These are phyloP conservation scores for Hemerocallis citrina DNA, from an alignment of 106 monocot species.

Conservation along the genomic window DNA sequence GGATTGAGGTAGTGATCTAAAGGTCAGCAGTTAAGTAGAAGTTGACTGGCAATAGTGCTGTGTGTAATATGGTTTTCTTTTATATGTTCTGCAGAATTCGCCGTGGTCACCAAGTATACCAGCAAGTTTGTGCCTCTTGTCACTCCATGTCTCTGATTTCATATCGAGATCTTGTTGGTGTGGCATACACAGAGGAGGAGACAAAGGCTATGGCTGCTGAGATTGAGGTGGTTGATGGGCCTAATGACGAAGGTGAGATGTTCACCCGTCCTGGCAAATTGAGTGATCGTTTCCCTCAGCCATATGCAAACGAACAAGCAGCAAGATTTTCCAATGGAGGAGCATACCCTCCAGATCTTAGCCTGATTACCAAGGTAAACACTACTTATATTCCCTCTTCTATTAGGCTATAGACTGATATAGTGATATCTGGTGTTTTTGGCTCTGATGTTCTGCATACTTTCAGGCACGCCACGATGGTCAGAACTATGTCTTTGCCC, in stretches of 20 bases:
- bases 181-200: conserved; percentile 88
- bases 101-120: conserved; percentile 74
- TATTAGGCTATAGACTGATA: no score
- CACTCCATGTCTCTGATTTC: conserved; percentile 73
- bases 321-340: conserved; percentile 75
- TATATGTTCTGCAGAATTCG: conserved; percentile 50
- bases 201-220: conserved; percentile 85
- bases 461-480: conserved; percentile 83
- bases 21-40: no score
- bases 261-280: conserved; percentile 62
- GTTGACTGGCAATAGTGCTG: no score
- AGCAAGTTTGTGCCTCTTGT: conserved; percentile 62
- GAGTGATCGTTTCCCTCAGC: conserved; percentile 65
- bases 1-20: no score
- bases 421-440: not conserved
- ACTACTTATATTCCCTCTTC: no score
- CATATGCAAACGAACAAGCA: conserved; percentile 70
- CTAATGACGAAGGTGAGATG: conserved; percentile 79
- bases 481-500: conserved; percentile 85
- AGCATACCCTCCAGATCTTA: conserved; percentile 71
- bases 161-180: conserved; percentile 79
- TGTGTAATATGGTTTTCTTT: no score
- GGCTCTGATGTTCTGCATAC: not conserved
- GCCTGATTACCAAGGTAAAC: conserved; percentile 71
- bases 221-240: conserved; percentile 66